phyloP scores from a whole-genome alignment of 2,329 filamentous ascomycete species.

The Hypoxylon sp. region DNA sequence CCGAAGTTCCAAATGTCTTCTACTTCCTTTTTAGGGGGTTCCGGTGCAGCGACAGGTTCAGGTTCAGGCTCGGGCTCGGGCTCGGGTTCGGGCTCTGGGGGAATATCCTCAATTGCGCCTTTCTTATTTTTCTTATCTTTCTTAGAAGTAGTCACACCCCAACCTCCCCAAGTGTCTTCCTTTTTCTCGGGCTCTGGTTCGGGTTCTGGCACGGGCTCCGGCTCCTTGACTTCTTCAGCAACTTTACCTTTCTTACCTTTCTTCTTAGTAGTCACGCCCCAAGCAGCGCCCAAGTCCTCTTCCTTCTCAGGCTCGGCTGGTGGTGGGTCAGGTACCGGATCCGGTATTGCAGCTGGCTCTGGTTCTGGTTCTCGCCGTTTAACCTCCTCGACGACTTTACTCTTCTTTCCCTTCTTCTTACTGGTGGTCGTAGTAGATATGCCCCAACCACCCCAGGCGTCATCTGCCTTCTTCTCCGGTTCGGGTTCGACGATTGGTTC shows the following conservation, averaged over 20 bases:
- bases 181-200: constrained; percentile 37
- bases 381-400: constrained; percentile 51
- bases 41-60: constrained; percentile 17
- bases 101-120: constrained; percentile 24
- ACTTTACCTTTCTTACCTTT: constrained; percentile 57
- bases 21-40: constrained; percentile 36
- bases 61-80: constrained; percentile 47
- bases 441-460: constrained; percentile 52
- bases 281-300: constrained; percentile 33
- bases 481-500: constrained; percentile 29
- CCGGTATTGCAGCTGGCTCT: constrained; percentile 9
- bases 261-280: constrained; percentile 38
- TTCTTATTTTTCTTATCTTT: constrained; percentile 55
- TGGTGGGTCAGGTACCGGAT: constrained; percentile 24
- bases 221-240: constrained; percentile 13
- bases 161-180: constrained; percentile 31
- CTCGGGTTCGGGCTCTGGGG: constrained; percentile 40
- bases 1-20: constrained; percentile 46
- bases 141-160: constrained; percentile 32
- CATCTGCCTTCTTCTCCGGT: constrained; percentile 45
- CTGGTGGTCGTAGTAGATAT: constrained; percentile 34
- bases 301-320: constrained; percentile 40
- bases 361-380: constrained; percentile 47
- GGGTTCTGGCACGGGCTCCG: constrained; percentile 43
- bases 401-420: constrained; percentile 64